These are phyloP conservation scores for Solanum arcanum DNA, from an alignment of 257 asterid species.

Conservation along the genomic window DNA sequence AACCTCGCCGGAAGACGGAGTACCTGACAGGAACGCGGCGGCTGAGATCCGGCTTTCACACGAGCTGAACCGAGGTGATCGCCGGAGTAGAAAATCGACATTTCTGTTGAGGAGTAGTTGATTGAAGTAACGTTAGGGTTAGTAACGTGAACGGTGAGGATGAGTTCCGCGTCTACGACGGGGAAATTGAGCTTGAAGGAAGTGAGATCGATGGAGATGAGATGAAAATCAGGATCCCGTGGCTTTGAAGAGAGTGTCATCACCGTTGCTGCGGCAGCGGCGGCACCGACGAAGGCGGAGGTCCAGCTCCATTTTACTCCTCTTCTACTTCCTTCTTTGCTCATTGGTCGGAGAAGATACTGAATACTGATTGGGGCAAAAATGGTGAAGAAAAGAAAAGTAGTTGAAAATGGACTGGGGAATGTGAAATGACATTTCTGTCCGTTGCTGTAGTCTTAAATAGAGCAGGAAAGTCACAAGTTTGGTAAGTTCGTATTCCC, in stretches of 20 bases:
- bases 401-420: background rate
- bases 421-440: background rate
- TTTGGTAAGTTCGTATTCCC: background rate
- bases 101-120: slow-evolving; percentile 53
- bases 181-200: slow-evolving; percentile 88
- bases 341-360: background rate
- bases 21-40: slow-evolving; percentile 79
- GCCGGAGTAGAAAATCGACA: slow-evolving; percentile 78
- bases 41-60: slow-evolving; percentile 72
- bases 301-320: slow-evolving; percentile 57
- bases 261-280: slow-evolving; percentile 48
- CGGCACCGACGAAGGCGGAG: slow-evolving; percentile 78
- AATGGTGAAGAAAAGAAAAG: background rate
- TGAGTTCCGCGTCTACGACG: slow-evolving; percentile 56
- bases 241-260: slow-evolving; percentile 43
- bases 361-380: background rate
- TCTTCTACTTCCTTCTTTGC: slow-evolving; percentile 11
- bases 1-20: slow-evolving; percentile 82
- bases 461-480: background rate
- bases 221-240: slow-evolving; percentile 71
- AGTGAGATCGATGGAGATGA: slow-evolving; percentile 73
- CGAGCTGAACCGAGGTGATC: slow-evolving; percentile 73
- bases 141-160: slow-evolving; percentile 86
- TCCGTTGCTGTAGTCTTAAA: background rate
- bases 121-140: slow-evolving; percentile 80